Conservation (phyloP, 1,284 basidiomycete species). For the Ceratobasidium sp. region DNA sequence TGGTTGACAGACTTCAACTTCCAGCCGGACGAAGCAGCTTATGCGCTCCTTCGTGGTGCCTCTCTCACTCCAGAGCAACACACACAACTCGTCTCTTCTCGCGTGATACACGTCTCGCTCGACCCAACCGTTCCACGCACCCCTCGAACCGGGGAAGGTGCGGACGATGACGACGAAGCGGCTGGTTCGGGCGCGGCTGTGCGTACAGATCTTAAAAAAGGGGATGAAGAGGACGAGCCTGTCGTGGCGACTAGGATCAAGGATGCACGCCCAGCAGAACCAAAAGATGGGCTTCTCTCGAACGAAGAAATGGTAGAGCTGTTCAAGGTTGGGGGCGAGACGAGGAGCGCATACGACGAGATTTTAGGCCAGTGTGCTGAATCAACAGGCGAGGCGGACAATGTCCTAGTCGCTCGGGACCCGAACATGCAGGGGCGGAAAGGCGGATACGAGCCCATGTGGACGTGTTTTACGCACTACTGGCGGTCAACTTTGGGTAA, state of each 20-base stretch:
- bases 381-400: conserved; percentile 48
- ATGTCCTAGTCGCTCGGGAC: conserved; percentile 54
- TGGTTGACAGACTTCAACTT: conserved; percentile 88
- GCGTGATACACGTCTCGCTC: conserved; percentile 84
- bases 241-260: conserved; percentile 67
- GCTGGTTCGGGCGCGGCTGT: conserved; percentile 53
- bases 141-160: conserved; percentile 48
- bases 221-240: conserved; percentile 62
- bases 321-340: conserved; percentile 57
- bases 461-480: conserved; percentile 81
- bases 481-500: conserved; percentile 84
- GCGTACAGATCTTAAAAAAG: conserved; percentile 34
- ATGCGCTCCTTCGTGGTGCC: conserved; percentile 79
- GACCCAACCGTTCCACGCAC: conserved; percentile 64
- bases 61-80: conserved; percentile 66
- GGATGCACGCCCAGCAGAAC: conserved; percentile 69
- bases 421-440: conserved; percentile 62
- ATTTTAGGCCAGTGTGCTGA: conserved; percentile 58
- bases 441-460: conserved; percentile 77
- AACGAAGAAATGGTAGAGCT: conserved; percentile 69
- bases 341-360: conserved; percentile 71
- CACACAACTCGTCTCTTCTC: conserved; percentile 68
- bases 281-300: conserved; percentile 77
- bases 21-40: conserved; percentile 84
- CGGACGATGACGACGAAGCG: conserved; percentile 59